Percentiles rank a stretch among this genome's conserved stretches.
phyloP scores from a whole-genome alignment of 306 rosid species.

The Acacia confusa region DNA sequence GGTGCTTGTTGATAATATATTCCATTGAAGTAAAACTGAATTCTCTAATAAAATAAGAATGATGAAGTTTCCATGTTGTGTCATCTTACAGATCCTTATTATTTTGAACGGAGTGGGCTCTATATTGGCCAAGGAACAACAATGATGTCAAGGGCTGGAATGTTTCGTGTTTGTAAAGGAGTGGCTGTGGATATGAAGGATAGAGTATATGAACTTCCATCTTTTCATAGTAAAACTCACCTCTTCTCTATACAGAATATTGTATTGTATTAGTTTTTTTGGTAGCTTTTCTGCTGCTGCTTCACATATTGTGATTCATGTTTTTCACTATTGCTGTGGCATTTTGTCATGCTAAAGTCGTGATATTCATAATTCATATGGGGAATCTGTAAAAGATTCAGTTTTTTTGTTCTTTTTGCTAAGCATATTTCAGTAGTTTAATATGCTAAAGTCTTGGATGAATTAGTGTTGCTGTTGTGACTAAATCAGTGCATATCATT shows the following conservation, averaged over 20 bases:
- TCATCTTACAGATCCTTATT: conserved; percentile 66
- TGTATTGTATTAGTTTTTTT: neutral
- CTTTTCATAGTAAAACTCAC: conserved; percentile 71
- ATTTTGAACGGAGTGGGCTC: conserved; percentile 66
- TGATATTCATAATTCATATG: neutral
- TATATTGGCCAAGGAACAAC: conserved; percentile 90
- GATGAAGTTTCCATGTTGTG: conserved; percentile 26
- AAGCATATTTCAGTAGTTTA: neutral
- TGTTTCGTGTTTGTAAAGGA: conserved; percentile 73
- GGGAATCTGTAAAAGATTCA: neutral
- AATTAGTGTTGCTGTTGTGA: neutral
- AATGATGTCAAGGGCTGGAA: conserved; percentile 86
- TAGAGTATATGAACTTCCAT: conserved; percentile 79
- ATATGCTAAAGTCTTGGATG: neutral
- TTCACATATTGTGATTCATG: neutral
- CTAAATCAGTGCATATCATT: neutral
- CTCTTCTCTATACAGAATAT: conserved; percentile 9
- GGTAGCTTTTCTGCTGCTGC: neutral
- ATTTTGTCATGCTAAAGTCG: conserved; percentile 1
- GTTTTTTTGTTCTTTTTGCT: neutral
- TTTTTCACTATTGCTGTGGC: conserved; percentile 7
- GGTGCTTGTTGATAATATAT: conserved; percentile 1
- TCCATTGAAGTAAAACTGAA: neutral
- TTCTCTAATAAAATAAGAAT: conserved; percentile 7
- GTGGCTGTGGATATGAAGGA: conserved; percentile 81